Conservation (phyloP, 352 stramenopile genomes). For the Phytophthora vignae region DNA sequence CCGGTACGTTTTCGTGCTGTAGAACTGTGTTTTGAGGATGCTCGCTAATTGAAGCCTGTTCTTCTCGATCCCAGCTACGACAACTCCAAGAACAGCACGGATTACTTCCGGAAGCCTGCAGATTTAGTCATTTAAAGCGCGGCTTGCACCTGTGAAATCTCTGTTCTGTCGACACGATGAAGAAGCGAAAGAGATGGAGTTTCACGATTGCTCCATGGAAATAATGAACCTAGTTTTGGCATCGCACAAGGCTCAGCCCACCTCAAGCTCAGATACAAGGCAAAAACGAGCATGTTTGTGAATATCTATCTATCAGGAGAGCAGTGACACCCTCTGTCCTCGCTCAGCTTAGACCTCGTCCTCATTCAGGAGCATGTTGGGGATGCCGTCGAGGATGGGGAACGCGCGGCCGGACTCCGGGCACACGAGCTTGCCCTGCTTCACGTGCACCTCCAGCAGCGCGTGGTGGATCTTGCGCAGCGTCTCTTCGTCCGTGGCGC, state of each 20-base stretch:
- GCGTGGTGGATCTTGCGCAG: constrained; percentile 91
- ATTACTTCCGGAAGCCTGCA: constrained; percentile 62
- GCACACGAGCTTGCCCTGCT: constrained; percentile 96
- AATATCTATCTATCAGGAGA: constrained; percentile 45
- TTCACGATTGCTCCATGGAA: constrained; percentile 5
- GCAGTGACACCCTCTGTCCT: background rate
- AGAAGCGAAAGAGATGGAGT: background rate
- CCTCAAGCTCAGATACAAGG: constrained; percentile 7
- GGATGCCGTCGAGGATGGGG: constrained; percentile 97
- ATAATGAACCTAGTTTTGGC: constrained; percentile 43
- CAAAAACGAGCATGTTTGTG: constrained; percentile 16
- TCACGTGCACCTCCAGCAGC: constrained; percentile 95
- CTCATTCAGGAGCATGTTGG: constrained; percentile 97
- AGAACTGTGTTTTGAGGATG: background rate
- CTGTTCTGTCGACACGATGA: background rate
- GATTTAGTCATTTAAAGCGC: constrained; percentile 70
- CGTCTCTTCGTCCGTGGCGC: constrained; percentile 65
- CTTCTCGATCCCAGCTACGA: constrained; percentile 35
- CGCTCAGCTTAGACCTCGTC: constrained; percentile 81
- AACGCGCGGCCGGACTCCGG: constrained; percentile 97
- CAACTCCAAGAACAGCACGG: constrained; percentile 39
- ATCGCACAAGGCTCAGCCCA: background rate
- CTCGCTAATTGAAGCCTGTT: background rate
- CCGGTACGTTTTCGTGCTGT: constrained; percentile 19
- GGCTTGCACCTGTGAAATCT: constrained; percentile 13